phyloP scores from a whole-genome alignment of 1,284 basidiomycete species.

The Pulchroboletus neoregius region DNA sequence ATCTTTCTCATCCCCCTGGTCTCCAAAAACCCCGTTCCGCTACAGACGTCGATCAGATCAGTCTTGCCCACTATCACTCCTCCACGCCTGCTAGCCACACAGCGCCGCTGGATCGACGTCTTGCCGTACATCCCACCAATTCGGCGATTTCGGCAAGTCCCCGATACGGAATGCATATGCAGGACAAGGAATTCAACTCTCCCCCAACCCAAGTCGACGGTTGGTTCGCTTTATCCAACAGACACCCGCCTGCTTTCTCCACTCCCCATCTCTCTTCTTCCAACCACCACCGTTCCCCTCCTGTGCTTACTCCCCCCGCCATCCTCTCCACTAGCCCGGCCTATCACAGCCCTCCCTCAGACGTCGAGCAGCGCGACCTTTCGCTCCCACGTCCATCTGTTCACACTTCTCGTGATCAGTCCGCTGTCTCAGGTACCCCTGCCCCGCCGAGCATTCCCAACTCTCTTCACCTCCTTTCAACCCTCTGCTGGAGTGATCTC shows the following conservation, averaged over 20 bases:
- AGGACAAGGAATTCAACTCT: constrained; percentile 35
- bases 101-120: constrained; percentile 24
- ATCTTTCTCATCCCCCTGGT: constrained; percentile 43
- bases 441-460: constrained; percentile 27
- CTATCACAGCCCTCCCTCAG: constrained; percentile 26
- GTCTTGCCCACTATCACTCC: constrained; percentile 14
- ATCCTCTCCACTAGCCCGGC: constrained; percentile 11
- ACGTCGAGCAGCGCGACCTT: constrained; percentile 40
- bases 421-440: constrained; percentile 23
- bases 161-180: constrained; percentile 35
- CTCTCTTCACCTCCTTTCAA: constrained; percentile 41
- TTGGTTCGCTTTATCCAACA: constrained; percentile 42
- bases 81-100: constrained; percentile 12
- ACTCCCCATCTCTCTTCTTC: constrained; percentile 29
- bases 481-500: constrained; percentile 78
- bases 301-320: constrained; percentile 21
- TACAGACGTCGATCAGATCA: constrained; percentile 20
- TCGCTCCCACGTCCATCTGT: constrained; percentile 30
- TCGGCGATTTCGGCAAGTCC: constrained; percentile 29
- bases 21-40: constrained; percentile 21
- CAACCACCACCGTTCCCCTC: constrained; percentile 33
- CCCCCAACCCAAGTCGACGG: constrained; percentile 20
- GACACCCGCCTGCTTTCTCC: constrained; percentile 38
- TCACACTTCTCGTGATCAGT: constrained; percentile 24
- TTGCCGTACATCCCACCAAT: constrained; percentile 12